Percentiles rank a stretch among this genome's conserved stretches.
These are phyloP conservation scores for Porcisia deanei DNA, from an alignment of 208 protist genomes.

Conservation along the genomic window DNA sequence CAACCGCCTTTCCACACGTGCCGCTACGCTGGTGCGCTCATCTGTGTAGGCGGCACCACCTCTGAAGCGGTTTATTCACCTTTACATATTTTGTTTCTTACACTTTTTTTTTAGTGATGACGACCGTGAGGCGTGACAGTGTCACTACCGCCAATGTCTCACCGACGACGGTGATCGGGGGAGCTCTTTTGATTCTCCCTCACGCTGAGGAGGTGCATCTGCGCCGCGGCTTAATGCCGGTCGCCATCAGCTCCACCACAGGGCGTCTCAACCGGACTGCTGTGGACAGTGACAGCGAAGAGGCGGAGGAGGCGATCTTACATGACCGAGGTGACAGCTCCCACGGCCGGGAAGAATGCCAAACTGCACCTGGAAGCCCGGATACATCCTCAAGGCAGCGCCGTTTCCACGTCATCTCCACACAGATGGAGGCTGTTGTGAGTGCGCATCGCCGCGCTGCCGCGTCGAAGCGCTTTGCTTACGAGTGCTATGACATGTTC, in stretches of 20 bases:
- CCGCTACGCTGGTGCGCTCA: neutral
- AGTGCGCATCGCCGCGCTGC: constrained; percentile 3
- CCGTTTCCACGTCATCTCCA: neutral
- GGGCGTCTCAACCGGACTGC: constrained; percentile 24
- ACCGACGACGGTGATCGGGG: constrained; percentile 2
- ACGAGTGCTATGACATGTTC: constrained; percentile 55
- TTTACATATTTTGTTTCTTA: no score
- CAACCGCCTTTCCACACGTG: neutral
- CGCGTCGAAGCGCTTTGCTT: neutral
- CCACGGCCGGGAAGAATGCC: neutral
- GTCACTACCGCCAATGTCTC: neutral
- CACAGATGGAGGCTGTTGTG: neutral
- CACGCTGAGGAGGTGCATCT: constrained; percentile 54
- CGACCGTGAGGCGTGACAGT: neutral
- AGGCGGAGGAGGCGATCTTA: neutral
- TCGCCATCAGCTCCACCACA: constrained; percentile 40
- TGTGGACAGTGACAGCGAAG: neutral
- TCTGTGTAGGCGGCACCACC: neutral
- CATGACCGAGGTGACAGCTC: neutral
- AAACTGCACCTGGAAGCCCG: neutral
- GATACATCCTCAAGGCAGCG: neutral
- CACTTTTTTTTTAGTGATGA: neutral
- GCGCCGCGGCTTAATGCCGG: constrained; percentile 15
- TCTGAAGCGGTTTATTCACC: no score
- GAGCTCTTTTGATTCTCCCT: constrained; percentile 12